Percentiles rank a stretch among this genome's conserved stretches.
Conservation (phyloP, 768 basidiomycete species). For the Fomitopsis pulvina region DNA sequence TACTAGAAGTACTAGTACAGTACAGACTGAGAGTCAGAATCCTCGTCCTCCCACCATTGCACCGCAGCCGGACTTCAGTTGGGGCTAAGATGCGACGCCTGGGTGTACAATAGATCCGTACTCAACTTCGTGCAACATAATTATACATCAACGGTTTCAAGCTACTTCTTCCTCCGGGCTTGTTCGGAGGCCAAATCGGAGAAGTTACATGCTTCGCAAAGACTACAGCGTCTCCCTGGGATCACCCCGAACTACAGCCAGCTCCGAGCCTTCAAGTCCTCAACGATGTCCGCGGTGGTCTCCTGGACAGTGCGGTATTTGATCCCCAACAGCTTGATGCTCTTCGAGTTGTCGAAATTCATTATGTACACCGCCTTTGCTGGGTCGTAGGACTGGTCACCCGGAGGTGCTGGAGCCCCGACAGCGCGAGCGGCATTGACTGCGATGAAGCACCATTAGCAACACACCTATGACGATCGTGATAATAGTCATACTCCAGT, state of each 20-base stretch:
- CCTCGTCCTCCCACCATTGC: too few relatives aligned
- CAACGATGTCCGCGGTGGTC: slow-evolving; percentile 14
- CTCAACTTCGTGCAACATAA: too few relatives aligned
- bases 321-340: slow-evolving; percentile 15
- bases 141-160: neutral
- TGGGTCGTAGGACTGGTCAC: slow-evolving; percentile 13
- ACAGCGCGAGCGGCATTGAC: slow-evolving; percentile 8
- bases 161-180: neutral
- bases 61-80: too few relatives aligned
- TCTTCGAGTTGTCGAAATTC: slow-evolving; percentile 31
- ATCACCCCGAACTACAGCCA: slow-evolving; percentile 10
- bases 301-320: slow-evolving; percentile 15
- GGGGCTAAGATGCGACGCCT: too few relatives aligned
- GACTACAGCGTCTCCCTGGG: too few relatives aligned
- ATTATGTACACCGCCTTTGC: slow-evolving; percentile 18
- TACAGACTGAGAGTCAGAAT: too few relatives aligned
- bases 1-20: too few relatives aligned
- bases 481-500: slow-evolving; percentile 9
- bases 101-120: too few relatives aligned
- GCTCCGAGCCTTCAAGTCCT: slow-evolving; percentile 17
- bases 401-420: slow-evolving; percentile 4
- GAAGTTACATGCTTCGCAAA: slow-evolving; percentile 4
- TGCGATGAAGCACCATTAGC: neutral
- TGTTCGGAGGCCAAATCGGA: neutral
- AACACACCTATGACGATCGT: neutral